Percentiles rank a stretch among this genome's conserved stretches.
Conservation (phyloP, 148 eudicot species). For the Rhododendron kiyosumense region DNA sequence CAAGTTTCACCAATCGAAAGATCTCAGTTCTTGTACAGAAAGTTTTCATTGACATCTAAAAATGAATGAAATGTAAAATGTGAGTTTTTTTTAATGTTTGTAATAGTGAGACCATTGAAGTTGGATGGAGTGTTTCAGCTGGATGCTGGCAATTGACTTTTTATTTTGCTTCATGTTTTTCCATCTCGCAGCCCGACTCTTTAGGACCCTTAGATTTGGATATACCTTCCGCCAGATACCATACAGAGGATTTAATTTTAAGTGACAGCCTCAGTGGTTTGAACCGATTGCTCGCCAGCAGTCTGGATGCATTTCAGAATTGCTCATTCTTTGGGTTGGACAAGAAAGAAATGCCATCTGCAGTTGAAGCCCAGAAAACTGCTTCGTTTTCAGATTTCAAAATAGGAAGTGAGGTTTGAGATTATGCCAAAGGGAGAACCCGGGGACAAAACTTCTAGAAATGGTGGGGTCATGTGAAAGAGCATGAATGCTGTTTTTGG, state of each 20-base stretch:
- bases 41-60: background rate
- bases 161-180: conserved; percentile 15
- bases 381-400: conserved; percentile 49
- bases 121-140: background rate
- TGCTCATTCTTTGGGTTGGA: conserved; percentile 68
- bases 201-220: conserved; percentile 93
- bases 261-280: conserved; percentile 88
- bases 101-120: background rate
- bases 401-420: conserved; percentile 28
- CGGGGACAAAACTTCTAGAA: background rate
- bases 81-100: background rate
- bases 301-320: conserved; percentile 87
- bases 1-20: background rate
- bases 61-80: background rate
- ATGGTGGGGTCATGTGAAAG: background rate
- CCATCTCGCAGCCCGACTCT: conserved; percentile 72
- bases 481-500: background rate
- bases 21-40: background rate
- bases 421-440: conserved; percentile 4
- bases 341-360: conserved; percentile 45
- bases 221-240: conserved; percentile 66
- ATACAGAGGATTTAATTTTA: conserved; percentile 64
- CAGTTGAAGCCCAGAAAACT: conserved; percentile 45
- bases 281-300: conserved; percentile 85
- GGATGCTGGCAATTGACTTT: conserved; percentile 13